Evolutionary conservation across 2,329 filamentous ascomycete species (phyloP).

Genomic region (Claviceps paspali): DNA sequence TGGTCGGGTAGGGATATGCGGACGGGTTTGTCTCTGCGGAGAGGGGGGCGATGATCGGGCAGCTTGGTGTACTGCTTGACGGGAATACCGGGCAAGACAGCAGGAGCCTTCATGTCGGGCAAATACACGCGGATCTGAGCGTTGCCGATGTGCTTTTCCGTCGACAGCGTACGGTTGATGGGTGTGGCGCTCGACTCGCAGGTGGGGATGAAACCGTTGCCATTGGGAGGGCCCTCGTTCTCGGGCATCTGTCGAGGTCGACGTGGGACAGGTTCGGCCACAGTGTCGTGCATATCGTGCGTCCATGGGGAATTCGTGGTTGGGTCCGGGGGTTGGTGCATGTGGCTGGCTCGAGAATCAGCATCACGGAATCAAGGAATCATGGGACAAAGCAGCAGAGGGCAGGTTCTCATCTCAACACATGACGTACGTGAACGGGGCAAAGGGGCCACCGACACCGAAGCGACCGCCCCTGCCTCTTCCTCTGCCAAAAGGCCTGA

Average conservation of each 20-base stretch:
- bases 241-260: conserved; percentile 28
- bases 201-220: conserved; percentile 38
- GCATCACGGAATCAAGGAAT: conserved; percentile 5
- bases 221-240: conserved; percentile 37
- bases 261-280: conserved; percentile 30
- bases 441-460: conserved; percentile 40
- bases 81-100: conserved; percentile 58
- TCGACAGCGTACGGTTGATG: conserved; percentile 68
- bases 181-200: conserved; percentile 44
- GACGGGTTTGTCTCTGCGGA: conserved; percentile 91
- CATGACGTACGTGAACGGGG: conserved; percentile 48
- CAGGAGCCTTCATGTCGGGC: conserved; percentile 56
- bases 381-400: too few relatives aligned
- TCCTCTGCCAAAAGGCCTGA: conserved; percentile 55
- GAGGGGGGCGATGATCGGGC: conserved; percentile 82
- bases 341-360: conserved; percentile 18
- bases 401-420: too few relatives aligned
- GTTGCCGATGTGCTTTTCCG: conserved; percentile 69
- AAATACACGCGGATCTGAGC: conserved; percentile 72
- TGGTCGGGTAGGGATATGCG: conserved; percentile 76
- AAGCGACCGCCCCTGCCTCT: conserved; percentile 47
- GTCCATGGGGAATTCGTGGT: conserved; percentile 68
- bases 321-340: conserved; percentile 37
- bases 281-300: conserved; percentile 80
- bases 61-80: conserved; percentile 87